Evolutionary conservation across 208 protist genomes (phyloP).

Genomic region (Leishmania tarentolae): DNA sequence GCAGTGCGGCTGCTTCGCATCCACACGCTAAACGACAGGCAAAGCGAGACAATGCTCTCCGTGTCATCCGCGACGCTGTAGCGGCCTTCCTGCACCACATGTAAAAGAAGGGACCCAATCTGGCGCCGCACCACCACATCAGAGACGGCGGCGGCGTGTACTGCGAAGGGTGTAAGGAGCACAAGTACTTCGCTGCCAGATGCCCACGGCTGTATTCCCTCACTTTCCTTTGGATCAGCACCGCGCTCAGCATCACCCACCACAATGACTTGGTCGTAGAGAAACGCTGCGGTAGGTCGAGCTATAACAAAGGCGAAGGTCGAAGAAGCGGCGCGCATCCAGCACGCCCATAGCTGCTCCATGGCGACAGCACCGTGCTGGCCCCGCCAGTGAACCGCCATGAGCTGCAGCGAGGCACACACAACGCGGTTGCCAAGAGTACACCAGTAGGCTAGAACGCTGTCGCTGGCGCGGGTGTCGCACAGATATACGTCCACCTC

Average conservation of each 20-base stretch:
- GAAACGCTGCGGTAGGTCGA: slow-evolving; percentile 18
- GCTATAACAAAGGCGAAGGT: slow-evolving; percentile 26
- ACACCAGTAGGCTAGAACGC: slow-evolving; percentile 25
- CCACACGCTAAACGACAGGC: slow-evolving; percentile 26
- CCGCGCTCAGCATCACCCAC: background rate
- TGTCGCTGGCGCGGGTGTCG: slow-evolving; percentile 21
- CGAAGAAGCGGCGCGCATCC: slow-evolving; percentile 16
- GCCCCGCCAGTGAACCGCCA: slow-evolving; percentile 29
- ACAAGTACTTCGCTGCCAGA: slow-evolving; percentile 27
- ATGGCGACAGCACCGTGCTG: slow-evolving; percentile 8
- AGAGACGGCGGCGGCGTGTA: slow-evolving; percentile 19
- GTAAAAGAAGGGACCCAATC: slow-evolving; percentile 14
- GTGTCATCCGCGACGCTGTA: slow-evolving; percentile 30
- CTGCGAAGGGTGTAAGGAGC: slow-evolving; percentile 27
- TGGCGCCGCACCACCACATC: slow-evolving; percentile 25
- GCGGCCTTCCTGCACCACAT: slow-evolving; percentile 18
- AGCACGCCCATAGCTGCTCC: slow-evolving; percentile 38
- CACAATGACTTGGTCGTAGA: slow-evolving; percentile 18
- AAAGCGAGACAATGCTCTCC: slow-evolving; percentile 38
- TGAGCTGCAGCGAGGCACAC: slow-evolving; percentile 16
- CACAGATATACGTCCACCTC: slow-evolving; percentile 22
- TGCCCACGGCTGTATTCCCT: slow-evolving; percentile 9
- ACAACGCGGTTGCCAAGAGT: slow-evolving; percentile 26
- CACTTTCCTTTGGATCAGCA: background rate
- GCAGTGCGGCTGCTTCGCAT: slow-evolving; percentile 2